Conservation (phyloP, 106 monocot species). For the Chionographis japonica region DNA sequence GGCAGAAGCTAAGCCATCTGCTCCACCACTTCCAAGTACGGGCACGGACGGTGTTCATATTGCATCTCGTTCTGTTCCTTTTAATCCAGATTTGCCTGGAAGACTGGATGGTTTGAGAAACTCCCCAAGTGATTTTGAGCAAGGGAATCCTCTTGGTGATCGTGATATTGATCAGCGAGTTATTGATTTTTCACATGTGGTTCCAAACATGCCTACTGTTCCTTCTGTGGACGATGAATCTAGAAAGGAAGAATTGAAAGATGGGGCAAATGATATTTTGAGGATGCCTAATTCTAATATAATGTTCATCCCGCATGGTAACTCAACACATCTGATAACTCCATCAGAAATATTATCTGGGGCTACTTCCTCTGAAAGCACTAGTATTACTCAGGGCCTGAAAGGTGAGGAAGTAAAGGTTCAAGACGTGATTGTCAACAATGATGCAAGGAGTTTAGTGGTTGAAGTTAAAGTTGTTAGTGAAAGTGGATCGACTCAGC, state of each 20-base stretch:
- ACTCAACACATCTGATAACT: slow-evolving; percentile 73
- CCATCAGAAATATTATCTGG: slow-evolving; percentile 80
- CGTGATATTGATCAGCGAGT: slow-evolving; percentile 20
- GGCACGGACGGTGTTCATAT: slow-evolving; percentile 21
- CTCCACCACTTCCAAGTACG: slow-evolving; percentile 30
- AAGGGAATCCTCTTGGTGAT: slow-evolving; percentile 22
- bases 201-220: slow-evolving; percentile 18
- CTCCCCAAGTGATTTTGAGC: slow-evolving; percentile 31
- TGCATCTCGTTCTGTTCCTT: slow-evolving; percentile 14
- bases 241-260: slow-evolving; percentile 33
- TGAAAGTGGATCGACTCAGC: slow-evolving; percentile 26
- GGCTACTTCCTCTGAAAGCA: slow-evolving; percentile 42
- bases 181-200: slow-evolving; percentile 22
- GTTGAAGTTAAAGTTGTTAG: slow-evolving; percentile 39
- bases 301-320: slow-evolving; percentile 26
- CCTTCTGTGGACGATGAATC: slow-evolving; percentile 19
- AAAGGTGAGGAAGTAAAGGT: slow-evolving; percentile 27
- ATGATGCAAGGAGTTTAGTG: slow-evolving; percentile 24
- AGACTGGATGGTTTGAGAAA: slow-evolving; percentile 15
- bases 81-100: slow-evolving; percentile 31
- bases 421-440: slow-evolving; percentile 26
- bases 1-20: slow-evolving; percentile 25
- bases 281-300: slow-evolving; percentile 28
- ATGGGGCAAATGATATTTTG: slow-evolving; percentile 30
- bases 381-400: slow-evolving; percentile 8